Percentiles rank a stretch among this genome's conserved stretches.
These are phyloP conservation scores for Cutaneotrichosporon sp. DNA, from an alignment of 1,284 basidiomycete species.

Conservation along the genomic window DNA sequence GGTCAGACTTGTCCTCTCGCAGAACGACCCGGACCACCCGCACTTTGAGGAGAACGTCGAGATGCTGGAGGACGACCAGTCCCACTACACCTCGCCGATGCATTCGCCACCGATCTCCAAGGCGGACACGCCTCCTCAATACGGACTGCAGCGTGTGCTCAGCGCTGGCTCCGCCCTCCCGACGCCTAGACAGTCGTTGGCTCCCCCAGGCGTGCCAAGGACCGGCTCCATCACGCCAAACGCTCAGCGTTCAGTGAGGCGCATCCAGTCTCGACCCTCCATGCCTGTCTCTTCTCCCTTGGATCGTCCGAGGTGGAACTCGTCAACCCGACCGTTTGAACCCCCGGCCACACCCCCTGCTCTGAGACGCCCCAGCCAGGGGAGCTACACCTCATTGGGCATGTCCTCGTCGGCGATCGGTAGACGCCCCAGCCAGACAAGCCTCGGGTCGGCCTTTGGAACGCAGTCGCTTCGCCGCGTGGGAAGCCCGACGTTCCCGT, in stretches of 20 bases:
- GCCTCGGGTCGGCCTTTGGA: not conserved
- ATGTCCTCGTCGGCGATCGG: not conserved
- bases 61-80: constrained; percentile 27
- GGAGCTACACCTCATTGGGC: constrained; percentile 1
- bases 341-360: constrained; percentile 5
- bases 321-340: constrained; percentile 18
- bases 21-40: constrained; percentile 25
- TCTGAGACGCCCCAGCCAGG: constrained; percentile 4
- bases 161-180: constrained; percentile 14
- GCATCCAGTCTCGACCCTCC: constrained; percentile 7
- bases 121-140: not conserved
- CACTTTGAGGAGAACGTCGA: constrained; percentile 24
- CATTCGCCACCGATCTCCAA: not conserved
- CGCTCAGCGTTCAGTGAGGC: constrained; percentile 8
- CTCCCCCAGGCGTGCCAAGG: not conserved
- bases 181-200: constrained; percentile 2
- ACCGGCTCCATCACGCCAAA: constrained; percentile 15
- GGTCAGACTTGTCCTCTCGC: constrained; percentile 30
- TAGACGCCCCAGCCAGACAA: not conserved
- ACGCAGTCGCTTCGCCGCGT: constrained; percentile 8
- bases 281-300: not conserved
- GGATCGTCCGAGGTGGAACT: constrained; percentile 35
- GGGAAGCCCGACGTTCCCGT: not conserved
- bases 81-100: not conserved
- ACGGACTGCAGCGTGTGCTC: constrained; percentile 13